Percentiles rank a stretch among this genome's conserved stretches.
phyloP scores from a whole-genome alignment of 2,329 filamentous ascomycete genomes.

The Paracamarosporium sp. region DNA sequence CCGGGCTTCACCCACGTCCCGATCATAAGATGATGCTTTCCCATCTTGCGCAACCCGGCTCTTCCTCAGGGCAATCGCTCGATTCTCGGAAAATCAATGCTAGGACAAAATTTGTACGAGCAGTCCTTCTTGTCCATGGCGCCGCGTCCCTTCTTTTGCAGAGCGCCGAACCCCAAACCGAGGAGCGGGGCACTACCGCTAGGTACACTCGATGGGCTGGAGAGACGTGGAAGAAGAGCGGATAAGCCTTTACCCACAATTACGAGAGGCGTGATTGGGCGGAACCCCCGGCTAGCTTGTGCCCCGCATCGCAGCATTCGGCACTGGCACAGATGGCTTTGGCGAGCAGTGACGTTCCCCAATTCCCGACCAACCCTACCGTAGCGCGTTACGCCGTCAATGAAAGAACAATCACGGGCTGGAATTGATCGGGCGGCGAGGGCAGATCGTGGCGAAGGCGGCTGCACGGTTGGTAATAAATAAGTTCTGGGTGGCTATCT shows the following conservation, averaged over 20 bases:
- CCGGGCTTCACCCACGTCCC: slow-evolving; percentile 91
- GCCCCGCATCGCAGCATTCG: slow-evolving; percentile 13
- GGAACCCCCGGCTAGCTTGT: slow-evolving; percentile 2
- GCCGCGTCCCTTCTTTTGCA: slow-evolving; percentile 1
- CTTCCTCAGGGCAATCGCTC: not conserved
- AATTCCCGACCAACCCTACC: slow-evolving; percentile 1
- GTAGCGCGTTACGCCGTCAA: not conserved
- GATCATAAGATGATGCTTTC: slow-evolving; percentile 91
- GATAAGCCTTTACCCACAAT: slow-evolving; percentile 36
- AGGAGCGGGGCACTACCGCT: slow-evolving; percentile 28
- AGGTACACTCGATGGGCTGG: slow-evolving; percentile 2
- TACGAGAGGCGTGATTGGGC: slow-evolving; percentile 14
- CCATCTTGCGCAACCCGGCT: slow-evolving; percentile 46
- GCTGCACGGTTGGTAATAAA: not conserved
- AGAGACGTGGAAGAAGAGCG: slow-evolving; percentile 20
- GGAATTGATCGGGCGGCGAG: not conserved
- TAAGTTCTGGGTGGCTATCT: not conserved
- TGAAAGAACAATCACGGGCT: not conserved
- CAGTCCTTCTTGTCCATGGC: not conserved
- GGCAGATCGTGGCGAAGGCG: not conserved
- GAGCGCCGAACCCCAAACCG: slow-evolving; percentile 13
- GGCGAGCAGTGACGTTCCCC: slow-evolving; percentile 1
- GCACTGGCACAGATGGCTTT: slow-evolving; percentile 8
- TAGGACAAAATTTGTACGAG: slow-evolving; percentile 1
- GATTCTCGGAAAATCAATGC: not conserved